These are phyloP conservation scores for Plenodomus lindquistii DNA, from an alignment of 2,329 filamentous ascomycete genomes.

Conservation along the genomic window DNA sequence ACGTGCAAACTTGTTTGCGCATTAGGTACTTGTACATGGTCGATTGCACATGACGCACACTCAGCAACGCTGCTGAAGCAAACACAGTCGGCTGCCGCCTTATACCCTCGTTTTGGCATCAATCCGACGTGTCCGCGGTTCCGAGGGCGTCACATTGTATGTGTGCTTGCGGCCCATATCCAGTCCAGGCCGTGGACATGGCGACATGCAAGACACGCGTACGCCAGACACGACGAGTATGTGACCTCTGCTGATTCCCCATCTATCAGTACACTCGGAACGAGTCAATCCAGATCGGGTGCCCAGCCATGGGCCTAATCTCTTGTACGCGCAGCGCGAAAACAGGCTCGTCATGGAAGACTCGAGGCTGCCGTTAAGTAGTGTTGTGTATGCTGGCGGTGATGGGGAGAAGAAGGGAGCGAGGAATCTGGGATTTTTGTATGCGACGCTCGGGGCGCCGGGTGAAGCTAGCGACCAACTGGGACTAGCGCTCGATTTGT, in stretches of 20 bases:
- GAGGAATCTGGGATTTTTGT: slow-evolving; percentile 41
- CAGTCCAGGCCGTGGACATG: not conserved
- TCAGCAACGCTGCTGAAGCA: not conserved
- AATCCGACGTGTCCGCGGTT: too few species aligned
- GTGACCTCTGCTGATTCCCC: slow-evolving; percentile 77
- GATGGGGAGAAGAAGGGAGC: slow-evolving; percentile 48
- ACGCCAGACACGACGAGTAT: slow-evolving; percentile 29
- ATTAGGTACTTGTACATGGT: too few species aligned
- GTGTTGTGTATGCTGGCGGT: slow-evolving; percentile 62
- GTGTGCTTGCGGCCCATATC: too few species aligned
- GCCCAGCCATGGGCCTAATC: slow-evolving; percentile 70
- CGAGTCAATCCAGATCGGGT: slow-evolving; percentile 67
- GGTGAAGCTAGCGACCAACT: slow-evolving; percentile 24
- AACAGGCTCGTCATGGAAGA: slow-evolving; percentile 60
- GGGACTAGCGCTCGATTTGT: slow-evolving; percentile 24
- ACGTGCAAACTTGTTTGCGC: too few species aligned
- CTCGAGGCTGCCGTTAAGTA: slow-evolving; percentile 62
- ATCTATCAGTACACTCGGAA: slow-evolving; percentile 65
- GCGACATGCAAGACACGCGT: not conserved
- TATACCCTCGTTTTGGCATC: too few species aligned
- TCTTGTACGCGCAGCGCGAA: slow-evolving; percentile 71
- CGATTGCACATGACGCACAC: too few species aligned
- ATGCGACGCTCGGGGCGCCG: slow-evolving; percentile 18
- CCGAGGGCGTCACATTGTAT: too few species aligned
- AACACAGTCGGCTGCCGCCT: too few species aligned